A percentile compares a stretch with the other conserved stretches of the same genome.
phyloP scores from a whole-genome alignment of 1,284 basidiomycete genomes.

The Trichosporon inkin region DNA sequence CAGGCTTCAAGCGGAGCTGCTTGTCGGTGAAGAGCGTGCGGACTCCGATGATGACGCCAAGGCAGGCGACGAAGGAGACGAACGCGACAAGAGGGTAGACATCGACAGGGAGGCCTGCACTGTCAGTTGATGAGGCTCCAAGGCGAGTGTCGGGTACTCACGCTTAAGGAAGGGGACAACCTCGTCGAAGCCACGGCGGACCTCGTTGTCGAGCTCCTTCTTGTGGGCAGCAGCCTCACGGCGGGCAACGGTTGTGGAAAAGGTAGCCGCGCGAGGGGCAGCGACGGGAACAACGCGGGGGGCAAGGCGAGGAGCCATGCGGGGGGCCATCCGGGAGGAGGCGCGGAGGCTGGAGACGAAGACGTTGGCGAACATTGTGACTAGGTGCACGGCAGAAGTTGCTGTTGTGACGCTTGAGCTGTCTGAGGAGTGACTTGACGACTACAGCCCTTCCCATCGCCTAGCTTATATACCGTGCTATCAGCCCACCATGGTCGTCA shows the following conservation, averaged over 20 bases:
- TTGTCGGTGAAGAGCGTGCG: slow-evolving; percentile 9
- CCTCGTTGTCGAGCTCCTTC: slow-evolving; percentile 8
- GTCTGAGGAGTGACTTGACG: neutral
- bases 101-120: slow-evolving; percentile 11
- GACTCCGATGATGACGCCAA: slow-evolving; percentile 12
- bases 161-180: slow-evolving; percentile 14
- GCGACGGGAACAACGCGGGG: slow-evolving; percentile 3
- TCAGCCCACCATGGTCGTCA: too few species aligned
- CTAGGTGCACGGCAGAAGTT: neutral
- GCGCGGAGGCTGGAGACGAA: slow-evolving; percentile 9
- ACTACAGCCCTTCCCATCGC: too few species aligned
- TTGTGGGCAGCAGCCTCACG: slow-evolving; percentile 6
- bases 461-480: too few species aligned
- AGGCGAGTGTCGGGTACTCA: neutral
- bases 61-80: slow-evolving; percentile 9
- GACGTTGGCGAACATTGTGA: slow-evolving; percentile 10
- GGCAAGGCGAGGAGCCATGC: neutral
- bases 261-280: neutral
- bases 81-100: slow-evolving; percentile 14
- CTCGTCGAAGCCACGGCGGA: slow-evolving; percentile 15
- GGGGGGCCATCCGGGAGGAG: neutral
- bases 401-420: neutral
- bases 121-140: neutral
- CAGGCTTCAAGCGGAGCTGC: slow-evolving; percentile 11
- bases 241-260: neutral